phyloP scores from a whole-genome alignment of 257 asterid genomes.

The Rehmannia glutinosa region DNA sequence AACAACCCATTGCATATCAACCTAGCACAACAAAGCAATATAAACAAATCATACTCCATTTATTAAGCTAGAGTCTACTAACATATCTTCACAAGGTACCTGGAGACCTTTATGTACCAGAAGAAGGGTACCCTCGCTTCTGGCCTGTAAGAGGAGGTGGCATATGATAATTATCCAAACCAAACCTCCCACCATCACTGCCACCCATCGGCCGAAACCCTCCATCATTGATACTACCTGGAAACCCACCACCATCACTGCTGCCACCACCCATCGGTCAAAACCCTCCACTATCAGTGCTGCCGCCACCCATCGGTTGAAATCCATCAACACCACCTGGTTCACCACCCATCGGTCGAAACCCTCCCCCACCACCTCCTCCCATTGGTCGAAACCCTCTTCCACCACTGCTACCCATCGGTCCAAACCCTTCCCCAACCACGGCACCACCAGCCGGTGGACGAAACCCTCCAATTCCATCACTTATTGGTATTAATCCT shows the following conservation, averaged over 20 bases:
- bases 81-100: slow-evolving; percentile 30
- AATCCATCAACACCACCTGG: no score
- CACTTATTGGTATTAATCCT: slow-evolving; percentile 33
- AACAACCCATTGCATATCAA: neutral
- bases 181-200: slow-evolving; percentile 40
- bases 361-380: slow-evolving; percentile 17
- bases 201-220: slow-evolving; percentile 30
- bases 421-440: no score
- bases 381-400: slow-evolving; percentile 32
- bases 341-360: slow-evolving; percentile 22
- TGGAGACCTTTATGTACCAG: slow-evolving; percentile 57
- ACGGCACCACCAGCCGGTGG: slow-evolving; percentile 18
- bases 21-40: neutral
- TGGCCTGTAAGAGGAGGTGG: slow-evolving; percentile 59
- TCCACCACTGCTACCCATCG: slow-evolving; percentile 27
- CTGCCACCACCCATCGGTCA: slow-evolving; percentile 24
- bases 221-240: no score
- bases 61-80: neutral
- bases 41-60: neutral
- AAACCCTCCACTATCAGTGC: slow-evolving; percentile 32
- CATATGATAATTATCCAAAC: slow-evolving; percentile 28
- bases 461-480: slow-evolving; percentile 28
- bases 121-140: slow-evolving; percentile 61
- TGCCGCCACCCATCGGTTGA: no score
- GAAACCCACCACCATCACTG: no score